These are phyloP conservation scores for Fonsecaea pedrosoi DNA, from an alignment of 2,329 filamentous ascomycete species.

Conservation along the genomic window DNA sequence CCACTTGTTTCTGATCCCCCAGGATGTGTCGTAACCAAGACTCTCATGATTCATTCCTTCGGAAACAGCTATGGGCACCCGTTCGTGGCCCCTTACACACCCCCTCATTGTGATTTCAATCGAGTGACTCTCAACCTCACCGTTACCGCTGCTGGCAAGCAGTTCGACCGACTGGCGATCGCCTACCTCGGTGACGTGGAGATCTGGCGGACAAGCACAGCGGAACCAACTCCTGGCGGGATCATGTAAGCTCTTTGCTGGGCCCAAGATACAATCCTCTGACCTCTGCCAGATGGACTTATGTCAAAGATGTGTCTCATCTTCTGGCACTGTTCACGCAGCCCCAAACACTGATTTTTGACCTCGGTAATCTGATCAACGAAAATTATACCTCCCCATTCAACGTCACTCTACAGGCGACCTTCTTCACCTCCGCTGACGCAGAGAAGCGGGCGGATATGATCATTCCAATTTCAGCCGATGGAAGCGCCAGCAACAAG, in stretches of 20 bases:
- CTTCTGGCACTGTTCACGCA: background rate
- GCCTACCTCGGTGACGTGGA: conserved; percentile 12
- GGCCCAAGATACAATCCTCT: background rate
- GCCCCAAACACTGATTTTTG: conserved; percentile 6
- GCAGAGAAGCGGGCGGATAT: background rate
- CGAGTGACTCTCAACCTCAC: conserved; percentile 16
- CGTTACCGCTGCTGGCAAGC: conserved; percentile 9
- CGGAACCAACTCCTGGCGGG: conserved; percentile 8
- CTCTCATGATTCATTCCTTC: conserved; percentile 15
- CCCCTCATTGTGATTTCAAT: conserved; percentile 11
- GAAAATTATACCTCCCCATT: conserved; percentile 13
- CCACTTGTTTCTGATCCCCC: background rate
- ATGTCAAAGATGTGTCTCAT: conserved; percentile 16
- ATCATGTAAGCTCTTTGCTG: background rate
- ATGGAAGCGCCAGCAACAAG: background rate
- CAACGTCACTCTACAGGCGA: conserved; percentile 12
- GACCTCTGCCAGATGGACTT: background rate
- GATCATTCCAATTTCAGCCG: background rate
- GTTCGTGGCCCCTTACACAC: conserved; percentile 3
- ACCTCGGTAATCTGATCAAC: conserved; percentile 16
- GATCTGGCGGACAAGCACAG: conserved; percentile 17
- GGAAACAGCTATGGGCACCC: conserved; percentile 15
- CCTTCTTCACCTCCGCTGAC: conserved; percentile 3
- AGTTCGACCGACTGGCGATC: conserved; percentile 12
- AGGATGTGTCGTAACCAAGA: conserved; percentile 1